A percentile compares a stretch with the other conserved stretches of the same genome.
Evolutionary conservation across 768 basidiomycete genomes (phyloP).

Genomic region (Tricholoma saponaceum): DNA sequence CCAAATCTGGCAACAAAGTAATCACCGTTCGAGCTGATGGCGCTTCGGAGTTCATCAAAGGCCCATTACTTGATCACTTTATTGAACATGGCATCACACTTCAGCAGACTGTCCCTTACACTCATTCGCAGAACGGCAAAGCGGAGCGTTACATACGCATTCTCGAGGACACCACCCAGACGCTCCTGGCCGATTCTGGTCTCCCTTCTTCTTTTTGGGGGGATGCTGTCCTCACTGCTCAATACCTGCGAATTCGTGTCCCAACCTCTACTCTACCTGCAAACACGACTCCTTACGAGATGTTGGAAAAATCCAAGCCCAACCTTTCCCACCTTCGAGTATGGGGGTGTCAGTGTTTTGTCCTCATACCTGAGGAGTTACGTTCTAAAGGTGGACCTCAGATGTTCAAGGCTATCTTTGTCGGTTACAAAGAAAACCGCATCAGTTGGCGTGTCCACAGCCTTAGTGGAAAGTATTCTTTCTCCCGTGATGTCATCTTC

Average conservation of each 20-base stretch:
- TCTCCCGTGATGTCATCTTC: background rate
- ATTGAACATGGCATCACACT: background rate
- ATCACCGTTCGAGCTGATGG: too few relatives aligned
- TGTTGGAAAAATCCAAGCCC: slow-evolving; percentile 15
- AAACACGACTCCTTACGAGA: slow-evolving; percentile 16
- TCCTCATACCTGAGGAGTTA: too few relatives aligned
- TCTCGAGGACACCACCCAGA: background rate
- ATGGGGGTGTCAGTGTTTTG: slow-evolving; percentile 23
- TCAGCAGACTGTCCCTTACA: background rate
- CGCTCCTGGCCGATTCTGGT: slow-evolving; percentile 4
- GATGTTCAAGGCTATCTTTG: background rate
- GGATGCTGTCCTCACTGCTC: slow-evolving; percentile 14
- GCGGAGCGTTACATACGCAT: background rate
- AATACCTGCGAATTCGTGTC: slow-evolving; percentile 17
- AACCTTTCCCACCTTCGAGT: slow-evolving; percentile 11
- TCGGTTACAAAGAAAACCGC: too few relatives aligned
- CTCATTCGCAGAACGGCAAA: slow-evolving; percentile 1
- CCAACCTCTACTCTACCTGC: slow-evolving; percentile 18
- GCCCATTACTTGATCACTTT: background rate
- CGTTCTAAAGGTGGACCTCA: slow-evolving; percentile 10
- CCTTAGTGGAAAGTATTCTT: background rate
- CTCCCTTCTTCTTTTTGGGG: slow-evolving; percentile 19
- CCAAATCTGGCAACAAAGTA: too few relatives aligned
- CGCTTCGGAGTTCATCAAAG: slow-evolving; percentile 13
- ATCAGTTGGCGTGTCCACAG: too few relatives aligned